Conservation (phyloP, 2,329 filamentous ascomycete genomes). For the Mollisia scopiformis region DNA sequence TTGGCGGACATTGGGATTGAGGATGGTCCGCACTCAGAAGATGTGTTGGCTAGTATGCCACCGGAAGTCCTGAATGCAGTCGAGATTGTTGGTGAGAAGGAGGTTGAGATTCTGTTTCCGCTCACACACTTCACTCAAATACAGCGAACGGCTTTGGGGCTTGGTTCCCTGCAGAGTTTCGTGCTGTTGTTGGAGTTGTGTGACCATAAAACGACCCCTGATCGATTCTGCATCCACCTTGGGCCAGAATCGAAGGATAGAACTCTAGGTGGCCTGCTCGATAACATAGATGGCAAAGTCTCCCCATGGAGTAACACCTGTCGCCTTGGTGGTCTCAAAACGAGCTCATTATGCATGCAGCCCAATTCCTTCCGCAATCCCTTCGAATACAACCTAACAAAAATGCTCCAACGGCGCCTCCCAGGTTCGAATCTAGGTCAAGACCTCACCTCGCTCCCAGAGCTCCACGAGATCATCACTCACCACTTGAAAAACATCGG, state of each 20-base stretch:
- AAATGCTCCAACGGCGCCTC: constrained; percentile 1
- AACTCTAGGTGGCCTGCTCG: not conserved
- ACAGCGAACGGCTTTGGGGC: constrained; percentile 6
- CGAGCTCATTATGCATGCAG: too few relatives aligned
- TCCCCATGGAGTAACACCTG: not conserved
- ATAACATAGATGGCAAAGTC: not conserved
- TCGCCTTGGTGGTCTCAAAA: not conserved
- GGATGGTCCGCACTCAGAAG: constrained; percentile 7
- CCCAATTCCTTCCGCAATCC: too few relatives aligned
- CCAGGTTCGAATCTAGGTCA: not conserved
- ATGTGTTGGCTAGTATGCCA: constrained; percentile 10
- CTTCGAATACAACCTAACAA: constrained; percentile 5
- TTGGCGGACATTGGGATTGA: constrained; percentile 10
- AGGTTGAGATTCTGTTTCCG: constrained; percentile 16
- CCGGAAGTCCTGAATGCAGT: constrained; percentile 11
- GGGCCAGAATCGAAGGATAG: constrained; percentile 2
- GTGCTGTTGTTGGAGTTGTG: constrained; percentile 1
- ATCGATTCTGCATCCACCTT: constrained; percentile 13
- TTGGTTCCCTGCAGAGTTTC: constrained; percentile 10
- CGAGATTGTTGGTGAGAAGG: constrained; percentile 8
- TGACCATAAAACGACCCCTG: constrained; percentile 1
- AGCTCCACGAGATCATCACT: constrained; percentile 1
- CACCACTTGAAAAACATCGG: constrained; percentile 1
- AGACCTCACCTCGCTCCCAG: constrained; percentile 5
- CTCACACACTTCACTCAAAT: constrained; percentile 9